A percentile compares a stretch with the other conserved stretches of the same genome.
Evolutionary conservation across 2,329 filamentous ascomycete species (phyloP).

Genomic region (Trematosphaeria pertusa): DNA sequence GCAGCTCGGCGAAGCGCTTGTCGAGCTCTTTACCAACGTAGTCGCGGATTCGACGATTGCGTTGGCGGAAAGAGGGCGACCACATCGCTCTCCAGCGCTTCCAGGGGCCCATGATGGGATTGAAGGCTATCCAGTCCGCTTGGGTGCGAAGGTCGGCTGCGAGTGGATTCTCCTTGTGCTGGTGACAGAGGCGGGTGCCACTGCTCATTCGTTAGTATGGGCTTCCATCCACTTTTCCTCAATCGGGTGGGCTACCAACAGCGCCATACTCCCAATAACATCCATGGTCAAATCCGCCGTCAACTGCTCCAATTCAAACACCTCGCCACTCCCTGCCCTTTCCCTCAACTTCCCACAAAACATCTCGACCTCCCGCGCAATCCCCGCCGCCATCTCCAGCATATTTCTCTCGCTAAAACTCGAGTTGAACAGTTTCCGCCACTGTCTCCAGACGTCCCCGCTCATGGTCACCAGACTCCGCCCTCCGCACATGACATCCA

Average conservation of each 20-base stretch:
- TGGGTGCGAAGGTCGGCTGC: constrained; percentile 7
- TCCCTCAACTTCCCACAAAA: constrained; percentile 11
- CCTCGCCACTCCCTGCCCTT: constrained; percentile 1
- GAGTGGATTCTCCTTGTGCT: constrained; percentile 7
- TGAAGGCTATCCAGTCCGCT: constrained; percentile 12
- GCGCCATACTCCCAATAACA: constrained; percentile 11
- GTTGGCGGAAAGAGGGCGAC: constrained; percentile 15
- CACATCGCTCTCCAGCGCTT: constrained; percentile 10
- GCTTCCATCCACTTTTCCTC: background rate
- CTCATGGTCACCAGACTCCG: constrained; percentile 12
- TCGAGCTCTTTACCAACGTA: constrained; percentile 15
- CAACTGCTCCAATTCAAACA: constrained; percentile 10
- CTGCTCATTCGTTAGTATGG: constrained; percentile 6
- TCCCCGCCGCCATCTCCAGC: constrained; percentile 7
- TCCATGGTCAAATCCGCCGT: constrained; percentile 15
- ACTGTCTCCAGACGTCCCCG: constrained; percentile 7
- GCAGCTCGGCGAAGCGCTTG: constrained; percentile 11
- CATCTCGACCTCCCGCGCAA: constrained; percentile 12
- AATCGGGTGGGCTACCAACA: constrained; percentile 7
- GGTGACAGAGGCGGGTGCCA: constrained; percentile 3
- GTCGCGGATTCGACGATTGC: constrained; percentile 11
- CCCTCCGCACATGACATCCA: constrained; percentile 8
- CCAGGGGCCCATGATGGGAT: constrained; percentile 6
- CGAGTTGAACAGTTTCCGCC: constrained; percentile 14
- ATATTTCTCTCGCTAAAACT: constrained; percentile 17